phyloP scores from a whole-genome alignment of 805 yeast genomes.

The Spathaspora arborariae region DNA sequence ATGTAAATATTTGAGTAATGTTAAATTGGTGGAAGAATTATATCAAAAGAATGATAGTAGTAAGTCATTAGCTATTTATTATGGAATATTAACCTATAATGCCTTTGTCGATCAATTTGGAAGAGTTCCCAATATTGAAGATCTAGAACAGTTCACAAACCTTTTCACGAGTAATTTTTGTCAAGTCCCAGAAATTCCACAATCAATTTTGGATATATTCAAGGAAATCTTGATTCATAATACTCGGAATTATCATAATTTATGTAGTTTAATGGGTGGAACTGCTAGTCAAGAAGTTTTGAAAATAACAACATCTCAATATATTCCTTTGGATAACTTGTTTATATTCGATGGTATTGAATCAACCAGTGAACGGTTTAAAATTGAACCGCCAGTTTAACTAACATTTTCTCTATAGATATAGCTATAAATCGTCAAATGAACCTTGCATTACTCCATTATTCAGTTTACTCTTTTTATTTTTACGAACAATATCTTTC shows the following conservation, averaged over 20 bases:
- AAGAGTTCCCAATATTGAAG: conserved; percentile 17
- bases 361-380: conserved; percentile 45
- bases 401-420: conserved; percentile 8
- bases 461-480: conserved; percentile 54
- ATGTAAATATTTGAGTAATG: conserved; percentile 18
- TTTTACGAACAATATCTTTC: conserved; percentile 74
- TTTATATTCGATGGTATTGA: conserved; percentile 70
- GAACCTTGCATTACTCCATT: conserved; percentile 45
- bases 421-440: conserved; percentile 49
- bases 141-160: conserved; percentile 15
- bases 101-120: conserved; percentile 14
- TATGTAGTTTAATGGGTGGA: conserved; percentile 76
- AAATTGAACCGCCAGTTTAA: conserved; percentile 10
- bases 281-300: conserved; percentile 80
- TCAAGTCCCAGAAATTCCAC: conserved; percentile 5
- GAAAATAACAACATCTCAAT: conserved; percentile 75
- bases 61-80: conserved; percentile 32
- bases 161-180: conserved; percentile 17
- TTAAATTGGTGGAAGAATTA: conserved; percentile 11
- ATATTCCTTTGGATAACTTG: conserved; percentile 69
- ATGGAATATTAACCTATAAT: conserved; percentile 38
- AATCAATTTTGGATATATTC: conserved; percentile 13
- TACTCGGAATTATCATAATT: conserved; percentile 50
- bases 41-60: conserved; percentile 13
- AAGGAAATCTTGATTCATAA: conserved; percentile 35